Evolutionary conservation across 2,329 filamentous ascomycete species (phyloP), one percentile per base, ranked within the genome.

Genomic region (Clonostachys rosea): DNA sequence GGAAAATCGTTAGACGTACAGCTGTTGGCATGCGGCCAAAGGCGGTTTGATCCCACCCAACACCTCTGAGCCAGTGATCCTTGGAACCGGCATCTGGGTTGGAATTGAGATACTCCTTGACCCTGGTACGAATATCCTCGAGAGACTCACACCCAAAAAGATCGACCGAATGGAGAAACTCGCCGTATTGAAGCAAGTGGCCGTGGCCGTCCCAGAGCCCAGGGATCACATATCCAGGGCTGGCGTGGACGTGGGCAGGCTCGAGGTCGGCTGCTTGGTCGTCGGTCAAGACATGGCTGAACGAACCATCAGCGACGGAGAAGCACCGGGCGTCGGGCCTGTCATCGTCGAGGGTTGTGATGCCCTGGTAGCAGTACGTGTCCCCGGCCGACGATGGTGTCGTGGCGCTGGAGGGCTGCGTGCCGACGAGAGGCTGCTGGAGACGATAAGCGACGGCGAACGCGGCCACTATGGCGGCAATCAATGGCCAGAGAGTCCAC

Each of bases 131-230:
- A 5, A 84, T 75, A 30, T 86, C 78, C 1, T 71, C 68, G 51
- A 83, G 68, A 6, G 75, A 76, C n/a, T 64, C 50, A 0, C 77
- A 68, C 1, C 79, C 83, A 54, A 86, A 85, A 4, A 89, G 64
- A 54, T 83, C 75, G 0, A 84, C 83, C 5, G 81, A 84, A 55
- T 84, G 76, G 36, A 87, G 65, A 56, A 84, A 83, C 62, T 87
- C 83, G 44, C 81, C 85, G 59, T 84, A 87, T 54, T 78, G 75
- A 16, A 84, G 59, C 43, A 88, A 65, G 58, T 88, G 85, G 1
- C 82, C 85, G 59, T 88, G 85, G 0, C 83, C 84, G 53, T 89
- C 85, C 78, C 84, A 87, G 2, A 89, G 68, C 0, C 84, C 84
- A 0, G 85, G 85, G 24, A 86, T 76, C 2, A 78, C 83, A 53